Percentiles rank a stretch among this genome's conserved stretches.
phyloP scores from a whole-genome alignment of 2,329 filamentous ascomycete species.

The Talaromyces sp. region DNA sequence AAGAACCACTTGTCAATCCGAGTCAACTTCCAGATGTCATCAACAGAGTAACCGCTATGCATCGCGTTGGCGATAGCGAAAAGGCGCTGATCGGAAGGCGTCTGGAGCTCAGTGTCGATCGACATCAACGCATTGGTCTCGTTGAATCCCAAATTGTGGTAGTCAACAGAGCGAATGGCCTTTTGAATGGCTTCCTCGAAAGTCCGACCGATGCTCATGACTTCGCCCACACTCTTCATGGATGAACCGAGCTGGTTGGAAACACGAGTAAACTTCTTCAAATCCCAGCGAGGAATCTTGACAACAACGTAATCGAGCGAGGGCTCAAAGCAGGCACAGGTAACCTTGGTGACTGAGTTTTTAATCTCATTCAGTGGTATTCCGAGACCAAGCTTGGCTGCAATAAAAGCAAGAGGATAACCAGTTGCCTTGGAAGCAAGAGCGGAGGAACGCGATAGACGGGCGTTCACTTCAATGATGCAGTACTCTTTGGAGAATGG shows the following conservation, averaged over 20 bases:
- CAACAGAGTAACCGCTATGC: slow-evolving; percentile 86
- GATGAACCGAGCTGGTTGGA: slow-evolving; percentile 94
- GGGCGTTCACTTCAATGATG: slow-evolving; percentile 98
- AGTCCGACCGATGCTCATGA: slow-evolving; percentile 95
- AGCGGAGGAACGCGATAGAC: slow-evolving; percentile 90
- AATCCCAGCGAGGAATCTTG: slow-evolving; percentile 97
- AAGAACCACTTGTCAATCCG: slow-evolving; percentile 99
- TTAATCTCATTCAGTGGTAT: slow-evolving; percentile 95
- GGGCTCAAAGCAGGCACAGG: slow-evolving; percentile 96
- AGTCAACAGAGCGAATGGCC: slow-evolving; percentile 91
- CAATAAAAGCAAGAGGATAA: slow-evolving; percentile 93
- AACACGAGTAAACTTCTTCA: slow-evolving; percentile 98
- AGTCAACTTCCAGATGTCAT: slow-evolving; percentile 97
- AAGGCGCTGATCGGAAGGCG: slow-evolving; percentile 91
- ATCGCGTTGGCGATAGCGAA: slow-evolving; percentile 98
- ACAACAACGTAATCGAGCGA: slow-evolving; percentile 97
- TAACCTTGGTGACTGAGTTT: slow-evolving; percentile 93
- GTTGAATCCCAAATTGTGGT: slow-evolving; percentile 91
- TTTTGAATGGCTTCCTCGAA: slow-evolving; percentile 99
- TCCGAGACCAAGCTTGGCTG: slow-evolving; percentile 89
- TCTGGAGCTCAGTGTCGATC: slow-evolving; percentile 93
- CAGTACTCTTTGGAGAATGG: slow-evolving; percentile 95
- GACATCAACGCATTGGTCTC: slow-evolving; percentile 90
- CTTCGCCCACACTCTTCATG: slow-evolving; percentile 99
- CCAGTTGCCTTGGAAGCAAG: slow-evolving; percentile 96